Conservation (phyloP, 1,284 basidiomycete species). For the Neotropicomus parvogracilis region DNA sequence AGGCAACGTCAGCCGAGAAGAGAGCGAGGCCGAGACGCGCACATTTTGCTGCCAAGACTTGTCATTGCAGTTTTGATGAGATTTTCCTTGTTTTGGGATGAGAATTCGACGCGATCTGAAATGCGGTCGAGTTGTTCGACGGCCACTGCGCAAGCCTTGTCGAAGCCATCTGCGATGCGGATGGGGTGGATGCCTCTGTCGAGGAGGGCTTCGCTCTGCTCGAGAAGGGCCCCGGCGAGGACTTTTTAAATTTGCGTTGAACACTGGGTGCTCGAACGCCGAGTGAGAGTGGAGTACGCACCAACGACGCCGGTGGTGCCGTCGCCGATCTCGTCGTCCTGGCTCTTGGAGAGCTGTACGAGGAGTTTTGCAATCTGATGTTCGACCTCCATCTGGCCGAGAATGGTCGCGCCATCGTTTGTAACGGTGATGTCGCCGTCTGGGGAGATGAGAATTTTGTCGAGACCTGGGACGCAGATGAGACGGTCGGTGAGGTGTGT, state of each 20-base stretch:
- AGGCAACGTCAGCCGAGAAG: conserved; percentile 10
- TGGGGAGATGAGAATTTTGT: conserved; percentile 98
- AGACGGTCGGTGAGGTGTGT: conserved; percentile 1
- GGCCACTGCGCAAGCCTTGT: conserved; percentile 88
- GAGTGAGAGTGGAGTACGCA: conserved; percentile 47
- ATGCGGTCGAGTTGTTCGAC: conserved; percentile 89
- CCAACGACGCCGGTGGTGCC: conserved; percentile 98
- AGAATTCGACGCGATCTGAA: conserved; percentile 89
- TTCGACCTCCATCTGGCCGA: conserved; percentile 96
- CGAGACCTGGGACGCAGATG: conserved; percentile 61
- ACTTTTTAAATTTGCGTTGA: conserved; percentile 50
- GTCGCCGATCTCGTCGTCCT: conserved; percentile 99
- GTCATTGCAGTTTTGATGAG: conserved; percentile 95
- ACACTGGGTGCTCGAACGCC: background rate
- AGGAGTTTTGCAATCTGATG: conserved; percentile 98
- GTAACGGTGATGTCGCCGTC: conserved; percentile 99
- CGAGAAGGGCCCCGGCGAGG: conserved; percentile 92
- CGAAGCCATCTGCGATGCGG: conserved; percentile 97
- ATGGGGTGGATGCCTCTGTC: conserved; percentile 98
- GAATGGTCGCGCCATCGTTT: conserved; percentile 96
- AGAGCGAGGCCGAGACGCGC: background rate
- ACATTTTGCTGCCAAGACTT: conserved; percentile 97
- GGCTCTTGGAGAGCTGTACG: conserved; percentile 94
- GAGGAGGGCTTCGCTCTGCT: conserved; percentile 86
- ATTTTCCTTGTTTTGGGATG: conserved; percentile 78